Evolutionary conservation across 1,284 basidiomycete species (phyloP), one percentile per base, ranked within the genome.

Genomic region (Malassezia equina): DNA sequence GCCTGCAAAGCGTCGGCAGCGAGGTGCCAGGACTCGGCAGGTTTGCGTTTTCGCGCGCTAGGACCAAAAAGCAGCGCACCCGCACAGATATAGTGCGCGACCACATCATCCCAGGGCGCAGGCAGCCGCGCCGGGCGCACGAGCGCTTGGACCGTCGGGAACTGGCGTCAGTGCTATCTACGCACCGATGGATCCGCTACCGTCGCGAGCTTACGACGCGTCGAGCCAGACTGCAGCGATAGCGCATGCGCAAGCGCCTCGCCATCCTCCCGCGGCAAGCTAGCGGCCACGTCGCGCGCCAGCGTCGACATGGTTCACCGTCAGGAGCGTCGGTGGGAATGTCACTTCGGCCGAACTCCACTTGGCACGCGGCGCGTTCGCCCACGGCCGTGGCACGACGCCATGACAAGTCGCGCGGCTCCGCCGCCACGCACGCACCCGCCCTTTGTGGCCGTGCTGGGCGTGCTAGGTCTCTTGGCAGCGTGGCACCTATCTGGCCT

Each of bases 91-190:
- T 67, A 66, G 17, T 56, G 50, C 29, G 46, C 28, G 13, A 58
- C 58, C 49, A 71, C 54, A n/a, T 70, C 69, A n/a, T 60, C 58
- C 69, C 71, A 73, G 0, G 65, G 64, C 12, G 55, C 13, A 0
- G 48, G 47, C 4, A 71, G 60, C 52, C 53, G 41, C 31, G 63
- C 60, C 21, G 51, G 51, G 23, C 62, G 50, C 34, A 63, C 54
- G 45, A 59, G 45, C 19, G 42, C 31, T 12, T 52, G 41, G n/a
- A 52, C 43, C 3, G 17, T 21, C 9, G 44, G 15, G 7, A 40
- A 7, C 39, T 43, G 41, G 59, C 40, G 27, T 61, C 49, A 3
- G 60, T 46, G 7, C 52, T 46, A 2, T 61, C 41, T 52, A 53
- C 7, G 54, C 58, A 24, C 60, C 58, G 44, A 17, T 19, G 49